Evolutionary conservation across 73 alveolate species (phyloP).

Genomic region (Durusdinium trenchii): DNA sequence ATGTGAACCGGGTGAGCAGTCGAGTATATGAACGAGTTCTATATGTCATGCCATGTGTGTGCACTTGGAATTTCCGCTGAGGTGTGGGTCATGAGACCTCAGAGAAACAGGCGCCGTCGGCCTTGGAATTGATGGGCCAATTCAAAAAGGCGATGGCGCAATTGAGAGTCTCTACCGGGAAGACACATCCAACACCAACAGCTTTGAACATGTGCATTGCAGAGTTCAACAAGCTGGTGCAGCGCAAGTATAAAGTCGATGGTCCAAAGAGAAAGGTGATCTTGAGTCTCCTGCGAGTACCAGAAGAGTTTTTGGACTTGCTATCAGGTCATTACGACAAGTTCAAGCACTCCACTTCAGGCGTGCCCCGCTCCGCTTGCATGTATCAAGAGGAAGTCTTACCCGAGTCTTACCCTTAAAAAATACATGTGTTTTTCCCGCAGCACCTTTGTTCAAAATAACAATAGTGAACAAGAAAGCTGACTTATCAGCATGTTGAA

Average conservation of each 20-base stretch:
- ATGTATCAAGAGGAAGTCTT: too few species aligned
- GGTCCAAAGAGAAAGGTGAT: background rate
- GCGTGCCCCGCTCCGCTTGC: background rate
- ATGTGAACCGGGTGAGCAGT: too few species aligned
- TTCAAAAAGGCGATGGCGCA: background rate
- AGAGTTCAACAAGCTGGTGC: background rate
- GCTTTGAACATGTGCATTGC: background rate
- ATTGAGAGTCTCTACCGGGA: too few species aligned
- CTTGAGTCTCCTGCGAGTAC: background rate
- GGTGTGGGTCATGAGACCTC: background rate
- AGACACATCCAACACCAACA: background rate
- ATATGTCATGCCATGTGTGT: too few species aligned
- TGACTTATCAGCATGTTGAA: too few species aligned
- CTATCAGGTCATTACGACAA: background rate
- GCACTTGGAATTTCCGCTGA: too few species aligned
- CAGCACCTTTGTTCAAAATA: background rate
- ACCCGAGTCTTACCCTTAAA: too few species aligned
- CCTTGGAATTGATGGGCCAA: background rate
- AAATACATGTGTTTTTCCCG: background rate
- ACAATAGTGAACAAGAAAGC: too few species aligned
- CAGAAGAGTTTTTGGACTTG: background rate
- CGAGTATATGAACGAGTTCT: too few species aligned
- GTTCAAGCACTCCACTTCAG: background rate
- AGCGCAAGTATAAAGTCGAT: background rate
- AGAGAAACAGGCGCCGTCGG: background rate